Evolutionary conservation across 306 rosid species (phyloP).

Genomic region (Gastrolobium villosum): DNA sequence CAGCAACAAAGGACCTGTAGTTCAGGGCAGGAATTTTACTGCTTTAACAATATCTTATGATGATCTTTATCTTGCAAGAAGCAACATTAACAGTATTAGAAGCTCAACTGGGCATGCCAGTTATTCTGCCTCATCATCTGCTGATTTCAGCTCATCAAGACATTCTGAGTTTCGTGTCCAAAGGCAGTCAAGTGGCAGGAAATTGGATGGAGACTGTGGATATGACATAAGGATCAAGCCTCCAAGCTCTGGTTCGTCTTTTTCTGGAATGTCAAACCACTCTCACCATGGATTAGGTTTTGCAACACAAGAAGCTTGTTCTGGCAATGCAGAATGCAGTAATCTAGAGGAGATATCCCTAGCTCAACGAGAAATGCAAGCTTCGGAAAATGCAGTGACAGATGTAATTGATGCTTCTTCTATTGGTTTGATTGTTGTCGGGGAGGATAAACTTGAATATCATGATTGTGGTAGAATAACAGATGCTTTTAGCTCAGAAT

Average conservation of each 20-base stretch:
- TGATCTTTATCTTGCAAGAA: slow-evolving; percentile 70
- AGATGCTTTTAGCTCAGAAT: slow-evolving; percentile 60
- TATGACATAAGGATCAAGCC: slow-evolving; percentile 58
- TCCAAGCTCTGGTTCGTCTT: slow-evolving; percentile 59
- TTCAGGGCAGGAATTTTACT: slow-evolving; percentile 78
- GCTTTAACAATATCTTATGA: slow-evolving; percentile 71
- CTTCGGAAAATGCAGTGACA: slow-evolving; percentile 56
- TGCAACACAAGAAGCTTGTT: slow-evolving; percentile 54
- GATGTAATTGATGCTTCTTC: slow-evolving; percentile 57
- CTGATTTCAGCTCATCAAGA: slow-evolving; percentile 68
- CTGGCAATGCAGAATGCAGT: slow-evolving; percentile 48
- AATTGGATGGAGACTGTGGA: slow-evolving; percentile 64
- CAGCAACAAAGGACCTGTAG: slow-evolving; percentile 73
- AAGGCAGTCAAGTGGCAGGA: slow-evolving; percentile 71
- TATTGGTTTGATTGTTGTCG: slow-evolving; percentile 45
- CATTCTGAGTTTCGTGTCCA: slow-evolving; percentile 67
- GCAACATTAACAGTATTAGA: slow-evolving; percentile 70
- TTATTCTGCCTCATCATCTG: slow-evolving; percentile 81
- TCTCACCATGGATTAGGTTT: slow-evolving; percentile 52
- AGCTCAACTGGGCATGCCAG: slow-evolving; percentile 76
- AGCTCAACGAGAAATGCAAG: slow-evolving; percentile 49
- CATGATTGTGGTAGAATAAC: slow-evolving; percentile 40
- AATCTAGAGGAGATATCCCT: slow-evolving; percentile 44
- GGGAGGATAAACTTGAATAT: slow-evolving; percentile 58
- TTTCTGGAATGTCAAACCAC: slow-evolving; percentile 53